These are phyloP conservation scores for Chaetomium fimeti DNA, from an alignment of 495 filamentous ascomycete species.

Conservation along the genomic window DNA sequence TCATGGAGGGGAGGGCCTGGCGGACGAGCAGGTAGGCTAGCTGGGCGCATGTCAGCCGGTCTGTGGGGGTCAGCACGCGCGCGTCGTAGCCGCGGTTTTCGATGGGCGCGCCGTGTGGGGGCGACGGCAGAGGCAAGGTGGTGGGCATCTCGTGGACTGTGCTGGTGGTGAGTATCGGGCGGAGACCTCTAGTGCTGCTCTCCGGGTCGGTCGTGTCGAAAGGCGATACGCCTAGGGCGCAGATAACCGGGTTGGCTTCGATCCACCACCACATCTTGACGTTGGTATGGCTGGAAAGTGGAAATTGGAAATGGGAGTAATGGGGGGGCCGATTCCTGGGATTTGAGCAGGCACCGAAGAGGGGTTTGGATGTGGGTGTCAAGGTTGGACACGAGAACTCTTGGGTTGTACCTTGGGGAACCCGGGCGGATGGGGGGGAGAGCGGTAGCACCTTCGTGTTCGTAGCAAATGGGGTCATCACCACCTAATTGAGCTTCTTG, in stretches of 20 bases:
- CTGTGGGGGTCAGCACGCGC: constrained; percentile 31
- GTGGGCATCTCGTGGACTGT: neutral
- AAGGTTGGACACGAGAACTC: neutral
- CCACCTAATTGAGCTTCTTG: neutral
- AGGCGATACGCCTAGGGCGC: too few species aligned
- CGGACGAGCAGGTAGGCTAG: constrained; percentile 43
- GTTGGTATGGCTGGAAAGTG: neutral
- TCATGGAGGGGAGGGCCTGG: constrained; percentile 41
- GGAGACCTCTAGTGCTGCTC: too few species aligned
- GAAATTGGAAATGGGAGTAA: too few species aligned
- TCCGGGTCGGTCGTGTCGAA: too few species aligned
- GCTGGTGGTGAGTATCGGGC: too few species aligned
- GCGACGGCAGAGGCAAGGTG: neutral
- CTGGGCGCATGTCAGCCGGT: constrained; percentile 38
- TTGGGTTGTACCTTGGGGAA: neutral
- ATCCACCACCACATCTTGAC: constrained; percentile 10
- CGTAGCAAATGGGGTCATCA: too few species aligned
- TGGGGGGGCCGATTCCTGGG: neutral
- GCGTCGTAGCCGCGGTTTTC: constrained; percentile 9
- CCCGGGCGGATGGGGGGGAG: neutral
- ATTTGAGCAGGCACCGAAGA: neutral
- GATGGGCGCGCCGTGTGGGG: constrained; percentile 1
- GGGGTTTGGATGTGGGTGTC: neutral
- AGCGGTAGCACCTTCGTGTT: neutral
- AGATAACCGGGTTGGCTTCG: neutral